Evolutionary conservation across 305 asterid genomes (phyloP).

Genomic region (Fraxinus velutina): DNA sequence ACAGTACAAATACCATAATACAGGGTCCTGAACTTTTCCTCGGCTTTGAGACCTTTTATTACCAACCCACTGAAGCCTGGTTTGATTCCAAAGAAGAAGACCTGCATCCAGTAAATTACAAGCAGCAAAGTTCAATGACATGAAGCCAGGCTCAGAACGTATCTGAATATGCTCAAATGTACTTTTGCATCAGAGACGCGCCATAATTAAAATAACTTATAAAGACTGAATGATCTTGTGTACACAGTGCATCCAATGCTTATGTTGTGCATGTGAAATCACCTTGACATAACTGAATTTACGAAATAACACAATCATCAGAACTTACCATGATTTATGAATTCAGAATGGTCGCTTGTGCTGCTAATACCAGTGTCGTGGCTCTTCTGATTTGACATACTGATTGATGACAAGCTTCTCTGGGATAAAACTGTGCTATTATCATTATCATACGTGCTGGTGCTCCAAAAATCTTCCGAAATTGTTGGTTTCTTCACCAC

Average conservation of each 20-base stretch:
- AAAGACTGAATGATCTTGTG: neutral
- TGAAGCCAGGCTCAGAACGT: neutral
- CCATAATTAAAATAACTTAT: neutral
- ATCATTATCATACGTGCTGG: conserved; percentile 70
- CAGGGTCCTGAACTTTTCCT: conserved; percentile 39
- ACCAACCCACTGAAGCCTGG: conserved; percentile 58
- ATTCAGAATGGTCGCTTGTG: conserved; percentile 47
- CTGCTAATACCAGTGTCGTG: conserved; percentile 41
- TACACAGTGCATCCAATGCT: neutral
- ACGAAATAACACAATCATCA: neutral
- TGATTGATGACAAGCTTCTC: conserved; percentile 68
- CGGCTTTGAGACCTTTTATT: conserved; percentile 31
- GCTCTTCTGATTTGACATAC: conserved; percentile 49
- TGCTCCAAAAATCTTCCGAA: conserved; percentile 82
- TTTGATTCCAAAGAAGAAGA: conserved; percentile 57
- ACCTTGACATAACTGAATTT: neutral
- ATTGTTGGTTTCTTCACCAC: conserved; percentile 50
- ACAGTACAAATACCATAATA: conserved; percentile 36
- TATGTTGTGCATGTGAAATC: neutral
- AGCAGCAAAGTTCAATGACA: neutral
- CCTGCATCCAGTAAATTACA: conserved; percentile 38
- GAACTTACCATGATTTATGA: conserved; percentile 63
- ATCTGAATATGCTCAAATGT: neutral
- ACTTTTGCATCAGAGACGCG: neutral
- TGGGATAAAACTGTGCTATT: conserved; percentile 58